Evolutionary conservation across 371 early-diverging fungal genomes (phyloP).

Genomic region (Apophysomyces ossiformis): DNA sequence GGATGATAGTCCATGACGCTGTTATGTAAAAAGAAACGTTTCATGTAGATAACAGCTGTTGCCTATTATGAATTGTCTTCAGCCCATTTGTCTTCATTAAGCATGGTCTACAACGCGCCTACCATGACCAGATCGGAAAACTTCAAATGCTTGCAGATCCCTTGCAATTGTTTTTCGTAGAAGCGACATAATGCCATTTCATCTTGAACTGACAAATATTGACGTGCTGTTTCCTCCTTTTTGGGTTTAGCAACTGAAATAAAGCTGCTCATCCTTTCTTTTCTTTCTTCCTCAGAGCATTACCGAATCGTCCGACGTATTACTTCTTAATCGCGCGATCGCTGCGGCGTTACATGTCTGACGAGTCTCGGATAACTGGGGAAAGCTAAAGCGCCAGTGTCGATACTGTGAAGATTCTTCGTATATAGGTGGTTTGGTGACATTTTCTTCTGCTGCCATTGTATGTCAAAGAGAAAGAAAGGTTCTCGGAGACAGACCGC

Average conservation of each 20-base stretch:
- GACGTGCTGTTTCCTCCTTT: conserved; percentile 21
- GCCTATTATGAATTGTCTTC: conserved; percentile 53
- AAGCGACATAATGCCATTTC: conserved; percentile 54
- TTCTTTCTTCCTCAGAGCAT: not conserved
- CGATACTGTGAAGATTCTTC: conserved; percentile 70
- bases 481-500: too few relatives aligned
- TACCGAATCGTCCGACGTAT: conserved; percentile 59
- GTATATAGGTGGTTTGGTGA: conserved; percentile 34
- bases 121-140: conserved; percentile 65
- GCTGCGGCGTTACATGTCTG: conserved; percentile 60
- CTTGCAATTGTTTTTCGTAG: conserved; percentile 49
- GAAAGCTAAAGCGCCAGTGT: conserved; percentile 75
- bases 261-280: not conserved
- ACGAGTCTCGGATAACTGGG: conserved; percentile 64
- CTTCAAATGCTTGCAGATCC: conserved; percentile 46
- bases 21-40: conserved; percentile 88
- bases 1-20: conserved; percentile 91
- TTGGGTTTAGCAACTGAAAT: not conserved
- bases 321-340: conserved; percentile 59
- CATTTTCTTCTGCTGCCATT: not conserved
- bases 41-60: conserved; percentile 89
- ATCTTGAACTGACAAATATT: conserved; percentile 58
- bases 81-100: not conserved
- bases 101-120: conserved; percentile 8
- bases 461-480: not conserved